Base-by-base conservation (phyloP, 495 filamentous ascomycete genomes). In the Podospora fimiseda region DNA sequence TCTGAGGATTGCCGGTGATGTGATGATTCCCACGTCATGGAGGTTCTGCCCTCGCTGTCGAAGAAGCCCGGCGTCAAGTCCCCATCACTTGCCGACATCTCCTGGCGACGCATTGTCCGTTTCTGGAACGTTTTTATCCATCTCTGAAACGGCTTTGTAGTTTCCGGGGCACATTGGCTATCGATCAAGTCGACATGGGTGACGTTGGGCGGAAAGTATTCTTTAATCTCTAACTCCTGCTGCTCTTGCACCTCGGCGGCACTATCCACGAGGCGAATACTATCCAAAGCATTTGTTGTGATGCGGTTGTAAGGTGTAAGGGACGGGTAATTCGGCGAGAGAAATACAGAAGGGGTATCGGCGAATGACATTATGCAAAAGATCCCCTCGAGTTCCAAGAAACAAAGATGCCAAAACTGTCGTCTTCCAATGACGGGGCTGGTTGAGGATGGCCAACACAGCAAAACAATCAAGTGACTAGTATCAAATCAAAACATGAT, bases 71-170 rank as follows among this genome's bases (percentile, higher is more conserved):
- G 80, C 27, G 73, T 74, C 36, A 43, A 43, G 24, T 43, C 59
- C 30, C 55, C 57, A n/a, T 60, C 58, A 18, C 47, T 38, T 36
- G 57, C 63, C 9, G 68, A 44, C 6, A 53, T 60, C 38, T 62
- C 68, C n/a, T 68, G 63, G 44, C 69, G 70, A 39, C 73, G 66
- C 51, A 51, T 40, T 15, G 72, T 73, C 60, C 74, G 71, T 49
- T 68, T 72, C 39, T 80, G 76, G 33, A 83, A 63, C n/a, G 70
- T 77, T 54, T 59, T 78, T 63, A 83, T 72, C 80, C 80, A 83
- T 63, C 72, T 78, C 23, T 77, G 71, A 57, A 83, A 82, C 22
- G 76, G 78, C 14, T 59, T 66, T 38, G 56, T 51, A 20, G 59
- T 41, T 22, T 48, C 46, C 27, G 62, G 50, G 6, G 22, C 22